These are phyloP conservation scores for Ulota crispa DNA, from an alignment of 225 moss, liverwort and hornwort genomes.

Conservation along the genomic window DNA sequence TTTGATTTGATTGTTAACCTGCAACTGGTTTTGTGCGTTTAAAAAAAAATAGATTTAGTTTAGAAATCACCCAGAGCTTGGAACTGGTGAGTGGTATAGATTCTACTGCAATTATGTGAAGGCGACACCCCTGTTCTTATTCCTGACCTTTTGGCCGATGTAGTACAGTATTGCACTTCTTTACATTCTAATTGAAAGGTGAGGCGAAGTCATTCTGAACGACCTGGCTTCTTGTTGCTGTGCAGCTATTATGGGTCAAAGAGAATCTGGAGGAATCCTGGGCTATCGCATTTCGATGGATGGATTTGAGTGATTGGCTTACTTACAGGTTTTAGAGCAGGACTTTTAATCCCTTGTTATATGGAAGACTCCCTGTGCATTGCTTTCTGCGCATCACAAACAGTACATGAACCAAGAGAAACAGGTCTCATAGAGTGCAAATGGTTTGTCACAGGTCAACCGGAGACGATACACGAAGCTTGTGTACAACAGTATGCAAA, in stretches of 20 bases:
- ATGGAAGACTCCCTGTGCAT: background rate
- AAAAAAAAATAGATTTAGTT: background rate
- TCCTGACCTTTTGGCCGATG: background rate
- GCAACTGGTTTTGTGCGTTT: slow-evolving; percentile 13
- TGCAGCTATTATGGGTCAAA: slow-evolving; percentile 97
- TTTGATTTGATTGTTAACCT: slow-evolving; percentile 25
- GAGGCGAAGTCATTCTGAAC: background rate
- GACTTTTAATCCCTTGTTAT: background rate
- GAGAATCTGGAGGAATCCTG: slow-evolving; percentile 94
- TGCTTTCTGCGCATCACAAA: slow-evolving; percentile 7
- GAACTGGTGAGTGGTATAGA: slow-evolving; percentile 1
- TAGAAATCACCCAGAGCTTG: background rate
- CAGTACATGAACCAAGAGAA: background rate
- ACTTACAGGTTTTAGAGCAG: slow-evolving; percentile 70
- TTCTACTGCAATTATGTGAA: slow-evolving; percentile 15
- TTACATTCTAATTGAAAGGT: background rate
- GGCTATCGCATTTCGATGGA: slow-evolving; percentile 95
- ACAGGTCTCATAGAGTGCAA: slow-evolving; percentile 7
- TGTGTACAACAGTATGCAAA: slow-evolving; percentile 96
- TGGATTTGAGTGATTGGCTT: slow-evolving; percentile 99
- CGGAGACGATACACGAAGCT: slow-evolving; percentile 94
- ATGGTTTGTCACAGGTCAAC: slow-evolving; percentile 72
- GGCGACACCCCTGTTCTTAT: background rate
- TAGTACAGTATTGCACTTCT: background rate
- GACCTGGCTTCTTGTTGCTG: slow-evolving; percentile 17